Base-by-base conservation (phyloP, 2,329 filamentous ascomycete species). In the Zopfia rhizophila region DNA sequence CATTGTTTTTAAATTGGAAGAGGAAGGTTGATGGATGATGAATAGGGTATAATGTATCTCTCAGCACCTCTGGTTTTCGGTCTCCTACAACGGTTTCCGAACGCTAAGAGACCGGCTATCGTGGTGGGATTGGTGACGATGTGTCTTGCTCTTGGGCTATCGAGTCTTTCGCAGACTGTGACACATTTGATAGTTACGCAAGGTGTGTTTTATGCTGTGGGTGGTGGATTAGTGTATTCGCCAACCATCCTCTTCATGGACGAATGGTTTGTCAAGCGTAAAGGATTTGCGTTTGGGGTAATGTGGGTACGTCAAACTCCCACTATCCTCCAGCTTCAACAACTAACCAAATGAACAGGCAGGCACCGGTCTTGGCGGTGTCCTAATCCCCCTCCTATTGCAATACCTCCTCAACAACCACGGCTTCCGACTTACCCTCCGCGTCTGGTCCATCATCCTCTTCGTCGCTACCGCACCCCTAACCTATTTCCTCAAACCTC, bases 211-310 rank as follows among this genome's bases (percentile, higher is more conserved):
- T 88, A 84, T 58, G 83, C 78, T 24, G 56, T 86, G 8, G 83
- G 83, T 14, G 82, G 82, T 13, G 72, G 76, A 12, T 72, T 84
- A 31, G 71, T 78, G 5, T 85, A 83, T 61, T 78, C 76, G 18
- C 82, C 83, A 0, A 81, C 79, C 55, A 77, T 85, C 21, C 54
- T 80, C 23, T 85, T 83, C 66, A 72, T 86, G 53, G 80, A 86
- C 49, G 80, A 86, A 61, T 87, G 83, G 82, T 87, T 86, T 61
- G 74, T 82, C 16, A 73, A 71, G 29, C 76, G 78, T 30, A 83
- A 83, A 38, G 82, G 83, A 1, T 67, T 86, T 23, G 83, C 83
- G 1, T 84, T 82, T 56, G 85, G 85, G n/a, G 77, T 85, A 38
- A 83, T 87, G 77, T 85, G 81, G 78, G 79, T 77, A 8, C 76